phyloP scores from a whole-genome alignment of 306 rosid species.

The Ammopiptanthus mongolicus region DNA sequence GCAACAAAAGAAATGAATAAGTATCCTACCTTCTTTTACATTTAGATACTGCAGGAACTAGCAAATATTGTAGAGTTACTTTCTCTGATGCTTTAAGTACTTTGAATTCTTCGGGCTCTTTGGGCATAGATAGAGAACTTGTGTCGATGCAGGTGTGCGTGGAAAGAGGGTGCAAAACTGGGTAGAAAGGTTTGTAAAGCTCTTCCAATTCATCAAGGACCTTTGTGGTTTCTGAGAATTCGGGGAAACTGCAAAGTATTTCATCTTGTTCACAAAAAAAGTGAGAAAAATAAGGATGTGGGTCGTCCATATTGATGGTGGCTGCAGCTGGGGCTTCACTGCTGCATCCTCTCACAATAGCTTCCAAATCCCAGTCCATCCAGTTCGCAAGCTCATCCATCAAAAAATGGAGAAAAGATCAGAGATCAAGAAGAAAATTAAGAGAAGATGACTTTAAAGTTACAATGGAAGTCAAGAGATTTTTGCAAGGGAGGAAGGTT shows the following conservation, averaged over 20 bases:
- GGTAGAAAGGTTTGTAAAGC: slow-evolving; percentile 58
- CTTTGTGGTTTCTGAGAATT: slow-evolving; percentile 42
- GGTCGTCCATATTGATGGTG: not conserved
- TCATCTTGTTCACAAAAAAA: slow-evolving; percentile 32
- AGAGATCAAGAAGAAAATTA: not conserved
- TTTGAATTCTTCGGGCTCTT: slow-evolving; percentile 31
- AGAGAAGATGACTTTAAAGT: not conserved
- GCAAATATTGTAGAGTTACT: slow-evolving; percentile 22
- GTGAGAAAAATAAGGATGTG: slow-evolving; percentile 14
- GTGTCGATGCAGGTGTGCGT: slow-evolving; percentile 30
- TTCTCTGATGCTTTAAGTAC: slow-evolving; percentile 22
- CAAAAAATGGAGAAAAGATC: not conserved
- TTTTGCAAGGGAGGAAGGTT: not conserved
- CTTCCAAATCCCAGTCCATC: slow-evolving; percentile 88
- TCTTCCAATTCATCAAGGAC: slow-evolving; percentile 54
- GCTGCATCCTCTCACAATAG: slow-evolving; percentile 61
- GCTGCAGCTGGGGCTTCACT: slow-evolving; percentile 8
- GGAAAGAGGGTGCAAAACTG: slow-evolving; percentile 38
- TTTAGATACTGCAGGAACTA: slow-evolving; percentile 20
- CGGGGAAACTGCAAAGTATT: slow-evolving; percentile 33
- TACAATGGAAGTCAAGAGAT: too few relatives aligned
- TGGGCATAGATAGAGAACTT: slow-evolving; percentile 32
- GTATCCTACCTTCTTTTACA: slow-evolving; percentile 45
- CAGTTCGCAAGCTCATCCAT: slow-evolving; percentile 31
- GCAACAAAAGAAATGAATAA: not conserved